phyloP scores from a whole-genome alignment of 2,329 filamentous ascomycete species.

The Fusarium mundagurra region DNA sequence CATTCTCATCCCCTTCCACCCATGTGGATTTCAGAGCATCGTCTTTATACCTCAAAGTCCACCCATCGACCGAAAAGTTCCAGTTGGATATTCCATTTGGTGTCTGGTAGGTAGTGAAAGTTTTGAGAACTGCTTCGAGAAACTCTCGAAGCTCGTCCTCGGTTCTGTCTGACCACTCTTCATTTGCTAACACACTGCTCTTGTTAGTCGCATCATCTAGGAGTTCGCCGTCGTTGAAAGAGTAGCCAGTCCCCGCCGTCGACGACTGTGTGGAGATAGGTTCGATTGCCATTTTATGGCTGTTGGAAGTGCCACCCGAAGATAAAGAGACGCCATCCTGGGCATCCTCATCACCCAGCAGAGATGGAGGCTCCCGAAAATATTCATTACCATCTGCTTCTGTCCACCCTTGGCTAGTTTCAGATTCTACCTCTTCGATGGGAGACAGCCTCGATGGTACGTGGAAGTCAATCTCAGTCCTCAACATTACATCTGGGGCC shows the following conservation, averaged over 20 bases:
- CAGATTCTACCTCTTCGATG: conserved; percentile 1
- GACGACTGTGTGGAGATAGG: background rate
- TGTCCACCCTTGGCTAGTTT: background rate
- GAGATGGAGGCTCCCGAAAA: background rate
- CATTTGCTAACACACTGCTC: background rate
- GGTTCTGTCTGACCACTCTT: conserved; percentile 9
- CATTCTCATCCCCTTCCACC: background rate
- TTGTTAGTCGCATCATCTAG: background rate
- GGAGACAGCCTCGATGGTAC: background rate
- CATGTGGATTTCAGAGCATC: background rate
- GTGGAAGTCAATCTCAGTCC: background rate
- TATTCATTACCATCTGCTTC: background rate
- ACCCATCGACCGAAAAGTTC: conserved; percentile 5
- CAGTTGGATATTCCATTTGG: conserved; percentile 7
- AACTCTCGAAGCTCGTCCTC: conserved; percentile 18
- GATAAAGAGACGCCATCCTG: background rate
- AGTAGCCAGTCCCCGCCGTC: background rate
- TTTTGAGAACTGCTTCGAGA: conserved; percentile 10
- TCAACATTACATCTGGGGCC: background rate
- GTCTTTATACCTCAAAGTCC: conserved; percentile 5
- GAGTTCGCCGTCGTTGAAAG: background rate
- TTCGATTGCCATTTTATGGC: background rate
- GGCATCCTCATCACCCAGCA: background rate
- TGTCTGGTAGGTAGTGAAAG: conserved; percentile 5
- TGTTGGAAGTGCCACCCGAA: background rate